Conservation (phyloP, 805 yeast genomes). For the Scheffersomyces coipomensis region DNA sequence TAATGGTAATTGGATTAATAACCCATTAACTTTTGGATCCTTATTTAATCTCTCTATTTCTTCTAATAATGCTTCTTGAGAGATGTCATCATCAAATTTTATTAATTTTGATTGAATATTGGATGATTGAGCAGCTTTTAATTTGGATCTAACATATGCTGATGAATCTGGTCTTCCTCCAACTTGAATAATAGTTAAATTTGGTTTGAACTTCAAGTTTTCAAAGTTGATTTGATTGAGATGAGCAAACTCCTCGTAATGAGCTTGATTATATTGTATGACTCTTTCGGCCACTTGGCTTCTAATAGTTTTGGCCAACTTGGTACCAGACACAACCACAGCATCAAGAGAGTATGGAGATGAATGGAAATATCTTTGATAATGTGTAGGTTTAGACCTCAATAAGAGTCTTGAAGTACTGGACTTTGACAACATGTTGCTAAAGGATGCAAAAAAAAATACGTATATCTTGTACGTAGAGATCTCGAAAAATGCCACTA, state of each 20-base stretch:
- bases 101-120: slow-evolving; percentile 67
- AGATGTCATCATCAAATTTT: slow-evolving; percentile 59
- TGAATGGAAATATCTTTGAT: slow-evolving; percentile 4
- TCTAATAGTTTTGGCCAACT: slow-evolving; percentile 39
- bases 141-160: slow-evolving; percentile 87
- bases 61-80: slow-evolving; percentile 59
- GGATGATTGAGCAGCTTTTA: slow-evolving; percentile 85
- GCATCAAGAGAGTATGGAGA: slow-evolving; percentile 22
- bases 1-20: slow-evolving; percentile 86
- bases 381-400: not conserved
- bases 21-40: slow-evolving; percentile 79
- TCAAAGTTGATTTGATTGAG: slow-evolving; percentile 20
- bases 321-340: slow-evolving; percentile 40
- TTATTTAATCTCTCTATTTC: slow-evolving; percentile 64
- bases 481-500: no score
- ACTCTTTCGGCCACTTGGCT: slow-evolving; percentile 39
- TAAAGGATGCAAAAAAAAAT: not conserved
- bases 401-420: not conserved
- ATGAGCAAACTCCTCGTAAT: slow-evolving; percentile 17
- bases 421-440: not conserved
- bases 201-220: slow-evolving; percentile 59
- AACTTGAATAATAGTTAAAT: slow-evolving; percentile 81
- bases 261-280: slow-evolving; percentile 30
- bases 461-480: no score
- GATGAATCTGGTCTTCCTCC: slow-evolving; percentile 88